Evolutionary conservation across 805 yeast species (phyloP).

Genomic region (Pichia nakasei): DNA sequence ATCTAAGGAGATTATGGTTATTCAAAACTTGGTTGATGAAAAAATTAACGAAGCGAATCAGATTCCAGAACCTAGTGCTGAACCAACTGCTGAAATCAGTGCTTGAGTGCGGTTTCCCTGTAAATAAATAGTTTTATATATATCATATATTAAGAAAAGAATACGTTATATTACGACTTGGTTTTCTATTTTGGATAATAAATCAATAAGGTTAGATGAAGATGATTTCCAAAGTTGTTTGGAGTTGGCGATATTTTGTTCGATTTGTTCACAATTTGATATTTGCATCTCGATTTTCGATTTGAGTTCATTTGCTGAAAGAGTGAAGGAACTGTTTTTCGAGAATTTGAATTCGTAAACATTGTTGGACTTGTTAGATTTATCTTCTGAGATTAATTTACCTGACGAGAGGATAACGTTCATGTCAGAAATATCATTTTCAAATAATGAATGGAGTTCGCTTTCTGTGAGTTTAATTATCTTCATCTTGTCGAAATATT

Average conservation of each 20-base stretch:
- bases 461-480: slow-evolving; percentile 15
- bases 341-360: slow-evolving; percentile 19
- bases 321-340: slow-evolving; percentile 13
- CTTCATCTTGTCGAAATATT: slow-evolving; percentile 17
- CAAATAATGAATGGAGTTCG: slow-evolving; percentile 22
- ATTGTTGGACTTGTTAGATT: slow-evolving; percentile 9
- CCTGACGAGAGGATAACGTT: slow-evolving; percentile 19
- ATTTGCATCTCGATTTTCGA: slow-evolving; percentile 18
- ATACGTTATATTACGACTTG: slow-evolving; percentile 3
- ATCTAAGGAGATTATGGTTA: slow-evolving; percentile 28
- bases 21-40: slow-evolving; percentile 27
- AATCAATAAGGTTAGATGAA: slow-evolving; percentile 9
- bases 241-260: slow-evolving; percentile 12
- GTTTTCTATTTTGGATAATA: slow-evolving; percentile 1
- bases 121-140: neutral
- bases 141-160: neutral
- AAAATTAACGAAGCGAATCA: slow-evolving; percentile 20
- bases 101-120: neutral
- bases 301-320: slow-evolving; percentile 16
- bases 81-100: neutral
- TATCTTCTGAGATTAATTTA: slow-evolving; percentile 11
- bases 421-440: slow-evolving; percentile 18
- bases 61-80: slow-evolving; percentile 8
- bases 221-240: slow-evolving; percentile 21
- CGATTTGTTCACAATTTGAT: slow-evolving; percentile 18